Conservation (phyloP, 805 yeast species). For the Suhomyces xylopsoci region DNA sequence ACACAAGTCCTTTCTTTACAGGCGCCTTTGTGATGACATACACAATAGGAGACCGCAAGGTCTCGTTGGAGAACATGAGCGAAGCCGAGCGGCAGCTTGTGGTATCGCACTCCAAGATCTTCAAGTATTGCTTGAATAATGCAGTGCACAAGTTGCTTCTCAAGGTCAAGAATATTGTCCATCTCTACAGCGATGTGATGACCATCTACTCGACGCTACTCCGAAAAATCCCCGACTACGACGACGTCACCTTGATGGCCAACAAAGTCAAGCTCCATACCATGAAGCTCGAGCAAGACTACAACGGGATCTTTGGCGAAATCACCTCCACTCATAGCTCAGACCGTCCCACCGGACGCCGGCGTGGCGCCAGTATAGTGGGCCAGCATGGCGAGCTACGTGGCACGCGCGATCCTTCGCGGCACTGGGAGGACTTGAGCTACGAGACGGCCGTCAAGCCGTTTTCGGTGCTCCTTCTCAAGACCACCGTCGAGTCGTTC, state of each 20-base stretch:
- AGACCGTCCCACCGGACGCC: neutral
- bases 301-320: constrained; percentile 27
- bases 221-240: constrained; percentile 38
- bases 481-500: constrained; percentile 11
- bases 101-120: constrained; percentile 26
- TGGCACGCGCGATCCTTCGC: neutral
- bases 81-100: constrained; percentile 26
- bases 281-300: constrained; percentile 28
- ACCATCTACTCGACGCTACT: constrained; percentile 40
- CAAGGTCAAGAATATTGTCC: constrained; percentile 31
- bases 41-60: constrained; percentile 34
- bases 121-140: constrained; percentile 33
- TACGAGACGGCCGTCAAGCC: constrained; percentile 14
- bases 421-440: constrained; percentile 15
- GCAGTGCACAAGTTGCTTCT: constrained; percentile 25
- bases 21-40: constrained; percentile 28
- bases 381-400: neutral
- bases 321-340: neutral
- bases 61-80: constrained; percentile 21
- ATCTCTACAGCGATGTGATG: constrained; percentile 35
- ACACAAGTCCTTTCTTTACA: neutral
- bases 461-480: constrained; percentile 11
- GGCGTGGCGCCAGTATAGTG: neutral
- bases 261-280: constrained; percentile 17
- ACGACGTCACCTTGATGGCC: constrained; percentile 37